Conservation (phyloP, 495 filamentous ascomycete genomes). For the Hypoxylon rickii region DNA sequence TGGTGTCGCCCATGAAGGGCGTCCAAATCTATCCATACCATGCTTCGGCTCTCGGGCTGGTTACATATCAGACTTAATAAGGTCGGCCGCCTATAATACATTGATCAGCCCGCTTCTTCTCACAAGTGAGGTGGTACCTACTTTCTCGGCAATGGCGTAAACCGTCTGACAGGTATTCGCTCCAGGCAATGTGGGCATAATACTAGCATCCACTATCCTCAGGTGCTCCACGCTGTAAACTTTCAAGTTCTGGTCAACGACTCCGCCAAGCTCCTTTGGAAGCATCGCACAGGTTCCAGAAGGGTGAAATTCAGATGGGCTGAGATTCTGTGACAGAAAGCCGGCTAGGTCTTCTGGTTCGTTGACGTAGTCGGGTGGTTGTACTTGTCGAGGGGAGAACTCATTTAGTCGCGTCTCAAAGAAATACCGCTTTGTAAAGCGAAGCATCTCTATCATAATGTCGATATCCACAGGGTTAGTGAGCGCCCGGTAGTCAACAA, state of each 20-base stretch:
- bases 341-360: constrained; percentile 38
- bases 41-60: background rate
- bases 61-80: constrained; percentile 39
- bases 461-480: constrained; percentile 53
- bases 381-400: constrained; percentile 33
- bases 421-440: constrained; percentile 46
- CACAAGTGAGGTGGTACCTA: constrained; percentile 13
- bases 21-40: too few relatives aligned
- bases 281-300: constrained; percentile 60
- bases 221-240: constrained; percentile 48
- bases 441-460: constrained; percentile 48
- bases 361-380: constrained; percentile 39
- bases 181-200: constrained; percentile 45
- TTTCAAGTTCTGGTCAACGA: constrained; percentile 48
- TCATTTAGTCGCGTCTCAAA: constrained; percentile 39
- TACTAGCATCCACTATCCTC: constrained; percentile 50
- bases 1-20: too few relatives aligned
- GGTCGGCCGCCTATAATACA: constrained; percentile 38
- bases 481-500: constrained; percentile 55
- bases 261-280: constrained; percentile 58
- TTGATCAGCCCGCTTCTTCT: background rate
- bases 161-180: constrained; percentile 50
- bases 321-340: constrained; percentile 38
- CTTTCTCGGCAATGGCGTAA: constrained; percentile 53
- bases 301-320: constrained; percentile 50